Evolutionary conservation across 2,329 filamentous ascomycete genomes (phyloP).

Genomic region (Helotiales sp.): DNA sequence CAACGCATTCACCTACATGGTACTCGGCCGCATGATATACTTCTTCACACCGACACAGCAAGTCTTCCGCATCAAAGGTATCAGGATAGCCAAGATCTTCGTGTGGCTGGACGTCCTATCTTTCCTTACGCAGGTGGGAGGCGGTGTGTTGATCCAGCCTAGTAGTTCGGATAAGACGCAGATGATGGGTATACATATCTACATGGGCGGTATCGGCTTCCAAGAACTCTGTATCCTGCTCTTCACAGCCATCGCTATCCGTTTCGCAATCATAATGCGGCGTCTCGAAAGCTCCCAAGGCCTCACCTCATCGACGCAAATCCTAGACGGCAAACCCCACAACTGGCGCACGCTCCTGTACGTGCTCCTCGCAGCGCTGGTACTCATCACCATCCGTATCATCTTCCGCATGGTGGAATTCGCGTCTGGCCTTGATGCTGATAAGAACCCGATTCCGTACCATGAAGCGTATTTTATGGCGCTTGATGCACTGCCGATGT

Average conservation of each 20-base stretch:
- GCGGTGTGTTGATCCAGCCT: constrained; percentile 44
- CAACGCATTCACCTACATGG: constrained; percentile 45
- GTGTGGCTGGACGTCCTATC: constrained; percentile 54
- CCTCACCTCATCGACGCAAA: constrained; percentile 30
- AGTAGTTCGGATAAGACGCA: constrained; percentile 40
- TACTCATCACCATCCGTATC: constrained; percentile 57
- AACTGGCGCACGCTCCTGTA: constrained; percentile 42
- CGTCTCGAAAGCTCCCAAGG: constrained; percentile 41
- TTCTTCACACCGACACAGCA: constrained; percentile 46
- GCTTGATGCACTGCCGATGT: constrained; percentile 61
- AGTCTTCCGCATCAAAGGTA: constrained; percentile 43
- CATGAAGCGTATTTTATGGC: constrained; percentile 58
- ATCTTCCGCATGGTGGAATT: constrained; percentile 66
- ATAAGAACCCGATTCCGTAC: constrained; percentile 54
- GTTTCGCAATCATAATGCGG: constrained; percentile 47
- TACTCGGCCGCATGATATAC: constrained; percentile 43
- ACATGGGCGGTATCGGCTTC: constrained; percentile 59
- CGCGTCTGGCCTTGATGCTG: constrained; percentile 47
- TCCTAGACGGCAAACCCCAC: constrained; percentile 39
- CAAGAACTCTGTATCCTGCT: constrained; percentile 56
- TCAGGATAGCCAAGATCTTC: constrained; percentile 51
- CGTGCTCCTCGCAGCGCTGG: constrained; percentile 48
- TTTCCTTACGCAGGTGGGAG: constrained; percentile 52
- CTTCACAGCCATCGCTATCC: constrained; percentile 49
- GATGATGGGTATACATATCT: constrained; percentile 49